Conservation (phyloP, 2,329 filamentous ascomycete species). For the Apiospora malaysiana region DNA sequence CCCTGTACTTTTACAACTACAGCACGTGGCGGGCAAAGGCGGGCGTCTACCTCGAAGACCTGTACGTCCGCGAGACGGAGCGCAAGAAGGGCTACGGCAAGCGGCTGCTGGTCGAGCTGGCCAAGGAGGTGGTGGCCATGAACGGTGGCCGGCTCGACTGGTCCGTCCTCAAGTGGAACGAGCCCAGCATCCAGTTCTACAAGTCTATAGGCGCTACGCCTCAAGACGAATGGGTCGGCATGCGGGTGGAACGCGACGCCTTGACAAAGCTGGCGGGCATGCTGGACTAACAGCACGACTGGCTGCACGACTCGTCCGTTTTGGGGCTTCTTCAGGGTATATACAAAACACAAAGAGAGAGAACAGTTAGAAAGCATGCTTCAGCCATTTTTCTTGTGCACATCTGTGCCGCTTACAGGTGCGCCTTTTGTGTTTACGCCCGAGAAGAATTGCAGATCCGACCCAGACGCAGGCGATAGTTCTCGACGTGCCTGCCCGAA, state of each 20-base stretch:
- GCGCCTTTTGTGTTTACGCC: constrained; percentile 37
- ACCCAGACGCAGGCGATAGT: constrained; percentile 38
- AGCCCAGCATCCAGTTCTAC: constrained; percentile 89
- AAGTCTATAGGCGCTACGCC: constrained; percentile 69
- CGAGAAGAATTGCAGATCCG: constrained; percentile 54
- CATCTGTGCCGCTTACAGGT: too few species aligned
- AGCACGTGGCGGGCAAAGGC: constrained; percentile 88
- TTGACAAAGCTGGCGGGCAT: constrained; percentile 64
- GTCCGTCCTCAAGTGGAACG: constrained; percentile 92
- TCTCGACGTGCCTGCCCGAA: constrained; percentile 51
- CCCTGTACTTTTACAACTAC: constrained; percentile 95
- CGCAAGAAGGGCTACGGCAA: constrained; percentile 82
- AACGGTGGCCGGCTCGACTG: constrained; percentile 82
- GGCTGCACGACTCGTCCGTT: background rate
- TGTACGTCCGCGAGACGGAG: constrained; percentile 78
- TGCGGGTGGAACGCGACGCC: constrained; percentile 74
- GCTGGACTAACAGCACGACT: constrained; percentile 35
- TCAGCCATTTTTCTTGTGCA: background rate
- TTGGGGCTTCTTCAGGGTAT: background rate
- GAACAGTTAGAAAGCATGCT: background rate
- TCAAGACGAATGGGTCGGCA: constrained; percentile 75
- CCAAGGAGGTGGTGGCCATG: constrained; percentile 77
- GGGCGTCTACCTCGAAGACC: constrained; percentile 91
- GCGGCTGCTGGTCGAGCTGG: constrained; percentile 74
- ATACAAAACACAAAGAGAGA: background rate